Base-by-base conservation (phyloP, 305 asterid genomes). In the Coffea humblotiana region DNA sequence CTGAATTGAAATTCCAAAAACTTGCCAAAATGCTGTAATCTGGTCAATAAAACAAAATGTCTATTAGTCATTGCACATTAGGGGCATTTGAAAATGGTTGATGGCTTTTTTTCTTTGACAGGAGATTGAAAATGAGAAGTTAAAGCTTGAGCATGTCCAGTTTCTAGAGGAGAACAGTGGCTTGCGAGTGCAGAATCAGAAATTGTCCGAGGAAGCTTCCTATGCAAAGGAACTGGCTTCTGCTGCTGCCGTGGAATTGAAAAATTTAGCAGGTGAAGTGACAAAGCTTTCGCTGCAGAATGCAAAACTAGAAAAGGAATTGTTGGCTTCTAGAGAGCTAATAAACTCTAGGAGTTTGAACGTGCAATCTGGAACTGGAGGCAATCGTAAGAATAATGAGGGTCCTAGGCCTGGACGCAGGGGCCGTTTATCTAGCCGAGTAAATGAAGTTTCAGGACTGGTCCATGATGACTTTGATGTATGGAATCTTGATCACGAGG, bases 151-250 rank as follows among this genome's bases (percentile, higher is more conserved):
- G 82, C 93, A 80, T 47, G 90, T 93, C 71, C 95, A 89, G 74
- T 86, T 90, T 78, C 77, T 86, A 43, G 97, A 93, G 86, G 98
- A 94, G 83, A 94, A 96, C 64, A 96, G 97, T 82, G 98, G 98
- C 37, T 77, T 94, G 76, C 90, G 84, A 27, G 94, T 94, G 67
- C 98, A 94, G 78, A 94, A 92, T 77, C 98, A 91, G 87, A 94
- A 93, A 85, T 86, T 96, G 79, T 89, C 96, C 0, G 97, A 96
- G 87, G 99, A 94, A 87, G 97, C 98, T 82, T 94, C 97, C 74
- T 96, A 96, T 68, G 99, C 98, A 35, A 96, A 94, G 85, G 99
- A 94, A 84, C 89, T 96, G 82, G 98, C 99, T 72, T 93, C 98
- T 80, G 99, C 99, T 78, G 99, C 99, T 82, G 99, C 99, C 21